Evolutionary conservation across 176 grass and related monocot genomes (phyloP), one percentile per base, ranked within the genome.

Genomic region (Thalia dealbata): DNA sequence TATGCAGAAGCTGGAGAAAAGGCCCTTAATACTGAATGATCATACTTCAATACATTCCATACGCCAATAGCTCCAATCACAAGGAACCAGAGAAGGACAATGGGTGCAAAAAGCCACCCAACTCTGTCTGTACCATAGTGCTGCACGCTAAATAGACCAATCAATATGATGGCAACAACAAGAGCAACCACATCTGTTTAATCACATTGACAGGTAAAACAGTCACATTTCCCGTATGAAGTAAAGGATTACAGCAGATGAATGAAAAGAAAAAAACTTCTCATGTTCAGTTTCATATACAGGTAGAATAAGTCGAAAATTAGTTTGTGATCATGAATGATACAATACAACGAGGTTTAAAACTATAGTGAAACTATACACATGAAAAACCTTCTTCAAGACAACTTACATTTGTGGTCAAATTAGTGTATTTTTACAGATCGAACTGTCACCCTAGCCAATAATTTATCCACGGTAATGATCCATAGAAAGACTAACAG

Each of bases 91-190:
- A 99, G 82, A 41, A 99, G 87, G 24, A 99, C 95, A 65, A 99
- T 50, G 16, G 95, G 95, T 60, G 95, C 90, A 73, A 99, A 99
- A 74, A 99, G 83, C 95, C 90, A 95, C 67, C 95, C 95, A 45
- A 99, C 95, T 99, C 91, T 99, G 73, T 95, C 95, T 18, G 90
- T 95, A 45, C 95, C 95, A 73, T 91, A 89, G 64, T 99, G 88
- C 54, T 99, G 95, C 95, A 99, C 91, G 86, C 95, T 93, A 82
- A 99, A 99, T 72, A 99, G 30, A 65, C 90, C 95, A 67, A 99
- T 78, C 69, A 99, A 86, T 79, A 99, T 95, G 75, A 91, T 62
- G 75, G 95, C 95, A 26, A 90, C 88, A 50, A 99, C 90, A 48
- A 99, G 14, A 21, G 95, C 79, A 67, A 95, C 88, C 50, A 91